These are phyloP conservation scores for Fistulifera pelliculosa DNA, from an alignment of 108 stramenopile genomes.

Conservation along the genomic window DNA sequence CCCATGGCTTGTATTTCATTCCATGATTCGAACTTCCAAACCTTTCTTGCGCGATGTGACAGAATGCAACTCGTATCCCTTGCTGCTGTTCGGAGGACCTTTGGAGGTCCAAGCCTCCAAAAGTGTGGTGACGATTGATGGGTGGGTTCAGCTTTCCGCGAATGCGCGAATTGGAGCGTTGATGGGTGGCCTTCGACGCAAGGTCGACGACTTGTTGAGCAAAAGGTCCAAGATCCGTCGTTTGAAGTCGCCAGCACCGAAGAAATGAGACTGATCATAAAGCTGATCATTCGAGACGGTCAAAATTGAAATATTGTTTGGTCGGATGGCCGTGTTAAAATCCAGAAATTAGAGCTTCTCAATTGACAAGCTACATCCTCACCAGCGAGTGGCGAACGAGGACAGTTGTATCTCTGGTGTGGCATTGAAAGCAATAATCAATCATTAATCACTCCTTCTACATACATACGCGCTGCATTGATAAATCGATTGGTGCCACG, in stretches of 20 bases:
- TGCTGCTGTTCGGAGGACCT: conserved; percentile 87
- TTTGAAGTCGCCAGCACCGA: conserved; percentile 44
- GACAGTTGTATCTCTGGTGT: too few relatives aligned
- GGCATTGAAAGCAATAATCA: too few relatives aligned
- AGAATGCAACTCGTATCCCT: conserved; percentile 80
- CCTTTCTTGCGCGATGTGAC: conserved; percentile 88
- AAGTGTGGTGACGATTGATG: conserved; percentile 65
- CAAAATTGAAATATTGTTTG: too few relatives aligned
- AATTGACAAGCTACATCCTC: too few relatives aligned
- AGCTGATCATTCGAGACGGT: conserved; percentile 37
- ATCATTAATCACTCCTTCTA: too few relatives aligned
- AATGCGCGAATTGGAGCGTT: conserved; percentile 86
- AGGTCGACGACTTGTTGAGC: conserved; percentile 62
- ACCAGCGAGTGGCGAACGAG: too few relatives aligned
- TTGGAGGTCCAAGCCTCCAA: conserved; percentile 80
- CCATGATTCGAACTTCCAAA: conserved; percentile 82
- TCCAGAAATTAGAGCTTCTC: too few relatives aligned
- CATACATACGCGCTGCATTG: too few relatives aligned
- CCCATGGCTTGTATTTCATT: conserved; percentile 90
- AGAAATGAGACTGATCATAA: conserved; percentile 61
- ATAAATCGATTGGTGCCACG: too few relatives aligned
- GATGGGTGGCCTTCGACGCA: conserved; percentile 69
- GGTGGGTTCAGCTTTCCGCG: conserved; percentile 70
- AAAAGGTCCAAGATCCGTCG: conserved; percentile 53
- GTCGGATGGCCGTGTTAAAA: too few relatives aligned